Evolutionary conservation across 306 rosid genomes (phyloP).

Genomic region (Spatholobus suberectus): DNA sequence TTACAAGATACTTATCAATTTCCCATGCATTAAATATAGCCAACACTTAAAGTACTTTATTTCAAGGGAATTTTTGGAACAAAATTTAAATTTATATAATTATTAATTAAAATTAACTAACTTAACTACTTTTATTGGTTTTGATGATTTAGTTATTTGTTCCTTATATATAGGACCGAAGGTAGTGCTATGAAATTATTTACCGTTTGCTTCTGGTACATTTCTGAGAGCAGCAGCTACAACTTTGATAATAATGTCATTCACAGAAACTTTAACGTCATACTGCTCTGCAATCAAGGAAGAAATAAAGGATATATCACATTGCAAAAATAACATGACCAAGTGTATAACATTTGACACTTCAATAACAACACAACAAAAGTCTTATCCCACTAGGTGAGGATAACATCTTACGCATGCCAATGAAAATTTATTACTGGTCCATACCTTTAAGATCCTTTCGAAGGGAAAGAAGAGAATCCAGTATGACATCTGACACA

Average conservation of each 20-base stretch:
- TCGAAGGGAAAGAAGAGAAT: slow-evolving; percentile 92
- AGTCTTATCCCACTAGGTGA: neutral
- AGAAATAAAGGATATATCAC: slow-evolving; percentile 39
- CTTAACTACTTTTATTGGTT: too few species aligned
- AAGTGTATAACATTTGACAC: slow-evolving; percentile 25
- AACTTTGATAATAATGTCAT: slow-evolving; percentile 94
- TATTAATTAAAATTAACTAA: too few species aligned
- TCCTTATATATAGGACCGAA: too few species aligned
- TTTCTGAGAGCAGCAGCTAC: slow-evolving; percentile 91
- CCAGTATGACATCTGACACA: slow-evolving; percentile 79
- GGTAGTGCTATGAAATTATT: slow-evolving; percentile 38
- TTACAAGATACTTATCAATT: too few species aligned
- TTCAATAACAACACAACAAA: neutral
- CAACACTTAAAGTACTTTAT: too few species aligned
- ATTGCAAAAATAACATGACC: slow-evolving; percentile 12
- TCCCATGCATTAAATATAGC: too few species aligned
- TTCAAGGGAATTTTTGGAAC: too few species aligned
- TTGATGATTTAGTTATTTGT: too few species aligned
- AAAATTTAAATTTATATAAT: too few species aligned
- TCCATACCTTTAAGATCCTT: slow-evolving; percentile 87
- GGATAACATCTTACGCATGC: slow-evolving; percentile 20
- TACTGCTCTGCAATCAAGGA: slow-evolving; percentile 72
- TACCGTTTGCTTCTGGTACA: slow-evolving; percentile 95
- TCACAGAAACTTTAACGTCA: slow-evolving; percentile 95
- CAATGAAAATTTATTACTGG: slow-evolving; percentile 10